Evolutionary conservation across 345 rosid genomes (phyloP).

Genomic region (Dipteronia sinensis): DNA sequence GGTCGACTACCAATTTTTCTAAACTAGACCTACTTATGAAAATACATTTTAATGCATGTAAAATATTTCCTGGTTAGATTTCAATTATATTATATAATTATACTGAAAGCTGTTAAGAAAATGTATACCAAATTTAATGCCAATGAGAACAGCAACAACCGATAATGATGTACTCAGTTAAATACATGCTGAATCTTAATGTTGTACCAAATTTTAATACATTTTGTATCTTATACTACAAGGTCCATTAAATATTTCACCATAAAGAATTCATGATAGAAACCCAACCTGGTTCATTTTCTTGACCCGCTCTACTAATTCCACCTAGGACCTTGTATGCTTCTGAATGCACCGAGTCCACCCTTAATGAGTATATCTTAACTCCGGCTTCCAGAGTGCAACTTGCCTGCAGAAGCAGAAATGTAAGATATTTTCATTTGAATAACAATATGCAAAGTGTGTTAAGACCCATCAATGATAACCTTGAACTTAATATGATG

Average conservation of each 20-base stretch:
- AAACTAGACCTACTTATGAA: not conserved
- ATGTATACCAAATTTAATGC: not conserved
- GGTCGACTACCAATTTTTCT: not conserved
- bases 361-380: conserved; percentile 87
- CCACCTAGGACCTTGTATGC: conserved; percentile 98
- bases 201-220: not conserved
- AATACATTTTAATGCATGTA: not conserved
- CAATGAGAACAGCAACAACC: not conserved
- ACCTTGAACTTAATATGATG: not conserved
- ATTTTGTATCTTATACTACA: not conserved
- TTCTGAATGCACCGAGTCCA: conserved; percentile 92
- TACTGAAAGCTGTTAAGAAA: not conserved
- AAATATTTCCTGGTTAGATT: not conserved
- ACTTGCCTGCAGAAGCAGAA: conserved; percentile 61
- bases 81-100: not conserved
- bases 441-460: not conserved
- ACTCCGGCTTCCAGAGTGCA: conserved; percentile 98
- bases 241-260: not conserved
- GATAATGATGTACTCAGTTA: no score
- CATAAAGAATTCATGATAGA: not conserved
- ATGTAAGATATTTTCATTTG: not conserved
- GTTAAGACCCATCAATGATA: not conserved
- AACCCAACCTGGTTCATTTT: conserved; percentile 62
- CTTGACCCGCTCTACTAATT: conserved; percentile 79
- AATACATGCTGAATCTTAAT: not conserved